Evolutionary conservation across 495 filamentous ascomycete species (phyloP).

Genomic region (Lindgomyces ingoldianus): DNA sequence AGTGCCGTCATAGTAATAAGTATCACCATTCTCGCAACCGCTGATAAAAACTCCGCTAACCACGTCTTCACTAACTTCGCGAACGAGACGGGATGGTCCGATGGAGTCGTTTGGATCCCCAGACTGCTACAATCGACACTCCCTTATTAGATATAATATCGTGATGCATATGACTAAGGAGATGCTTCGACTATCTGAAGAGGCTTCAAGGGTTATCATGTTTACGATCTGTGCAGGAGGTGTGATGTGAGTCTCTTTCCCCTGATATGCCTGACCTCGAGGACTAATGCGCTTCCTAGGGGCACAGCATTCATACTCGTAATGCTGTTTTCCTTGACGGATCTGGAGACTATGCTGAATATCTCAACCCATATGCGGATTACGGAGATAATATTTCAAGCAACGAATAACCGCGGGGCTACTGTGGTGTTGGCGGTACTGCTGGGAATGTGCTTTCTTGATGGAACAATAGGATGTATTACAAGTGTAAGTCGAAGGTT

Average conservation of each 20-base stretch:
- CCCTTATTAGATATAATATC: conserved; percentile 6
- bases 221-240: conserved; percentile 6
- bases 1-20: conserved; percentile 66
- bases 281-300: not conserved
- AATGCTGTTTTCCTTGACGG: conserved; percentile 12
- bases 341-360: conserved; percentile 3
- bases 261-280: not conserved
- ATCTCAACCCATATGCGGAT: conserved; percentile 15
- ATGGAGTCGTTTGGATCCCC: conserved; percentile 20
- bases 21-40: conserved; percentile 55
- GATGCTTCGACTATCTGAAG: not conserved
- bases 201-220: conserved; percentile 11
- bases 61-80: conserved; percentile 51
- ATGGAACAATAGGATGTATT: conserved; percentile 13
- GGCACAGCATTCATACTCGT: conserved; percentile 13
- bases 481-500: not conserved
- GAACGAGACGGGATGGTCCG: conserved; percentile 58
- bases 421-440: conserved; percentile 9
- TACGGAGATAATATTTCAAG: conserved; percentile 15
- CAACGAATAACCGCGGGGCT: conserved; percentile 4
- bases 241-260: not conserved
- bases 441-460: conserved; percentile 14
- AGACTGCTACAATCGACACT: conserved; percentile 6
- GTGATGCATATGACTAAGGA: conserved; percentile 20
- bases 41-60: conserved; percentile 47